Conservation (phyloP, 331 rosid species). For the Stylosanthes scabra region DNA sequence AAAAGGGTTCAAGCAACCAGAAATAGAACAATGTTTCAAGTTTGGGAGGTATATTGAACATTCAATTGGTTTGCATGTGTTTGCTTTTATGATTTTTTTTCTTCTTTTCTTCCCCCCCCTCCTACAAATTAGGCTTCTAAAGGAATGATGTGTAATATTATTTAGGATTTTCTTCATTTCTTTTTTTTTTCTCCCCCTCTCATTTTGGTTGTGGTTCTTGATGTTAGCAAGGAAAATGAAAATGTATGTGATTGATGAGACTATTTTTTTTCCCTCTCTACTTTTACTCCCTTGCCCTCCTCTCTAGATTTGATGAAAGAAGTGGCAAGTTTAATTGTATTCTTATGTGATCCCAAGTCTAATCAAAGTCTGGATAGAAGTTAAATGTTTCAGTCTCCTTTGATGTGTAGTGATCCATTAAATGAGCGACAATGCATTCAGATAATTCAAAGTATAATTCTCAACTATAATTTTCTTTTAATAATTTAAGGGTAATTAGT, state of each 20-base stretch:
- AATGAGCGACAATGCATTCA: background rate
- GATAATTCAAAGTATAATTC: background rate
- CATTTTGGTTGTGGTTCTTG: conserved; percentile 39
- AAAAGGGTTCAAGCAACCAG: conserved; percentile 71
- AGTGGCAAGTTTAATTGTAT: conserved; percentile 43
- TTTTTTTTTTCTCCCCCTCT: background rate
- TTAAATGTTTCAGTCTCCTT: conserved; percentile 20
- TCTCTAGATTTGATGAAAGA: conserved; percentile 26
- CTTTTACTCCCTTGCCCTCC: conserved; percentile 38
- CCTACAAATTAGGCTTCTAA: conserved; percentile 38
- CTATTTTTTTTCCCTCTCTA: conserved; percentile 3
- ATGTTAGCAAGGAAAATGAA: conserved; percentile 40
- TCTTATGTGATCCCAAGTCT: conserved; percentile 36
- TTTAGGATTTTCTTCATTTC: conserved; percentile 36
- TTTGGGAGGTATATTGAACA: conserved; percentile 43
- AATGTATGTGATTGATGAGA: conserved; percentile 43
- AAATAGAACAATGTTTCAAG: conserved; percentile 57
- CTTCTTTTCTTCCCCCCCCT: background rate
- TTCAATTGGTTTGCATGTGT: conserved; percentile 48
- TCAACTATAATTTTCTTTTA: too few species aligned
- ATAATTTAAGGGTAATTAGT: too few species aligned
- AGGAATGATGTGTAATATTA: conserved; percentile 43
- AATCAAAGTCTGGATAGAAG: conserved; percentile 37
- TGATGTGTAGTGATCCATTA: background rate
- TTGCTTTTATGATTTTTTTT: conserved; percentile 47